Conservation (phyloP, 2,329 filamentous ascomycete genomes). For the Fusarium subtropicale region DNA sequence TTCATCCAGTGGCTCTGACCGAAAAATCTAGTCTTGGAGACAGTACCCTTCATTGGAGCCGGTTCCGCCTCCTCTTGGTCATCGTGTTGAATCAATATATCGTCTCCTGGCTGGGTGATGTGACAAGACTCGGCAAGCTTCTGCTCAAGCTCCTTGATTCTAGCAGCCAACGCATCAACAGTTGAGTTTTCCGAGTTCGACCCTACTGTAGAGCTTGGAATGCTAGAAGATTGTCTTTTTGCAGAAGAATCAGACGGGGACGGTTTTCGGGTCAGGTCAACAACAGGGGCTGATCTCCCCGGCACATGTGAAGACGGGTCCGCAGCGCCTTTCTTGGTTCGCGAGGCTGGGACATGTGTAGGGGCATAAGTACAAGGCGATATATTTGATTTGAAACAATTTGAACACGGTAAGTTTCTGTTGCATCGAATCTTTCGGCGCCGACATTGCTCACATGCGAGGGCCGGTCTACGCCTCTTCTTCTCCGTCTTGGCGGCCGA, state of each 20-base stretch:
- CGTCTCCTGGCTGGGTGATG: constrained; percentile 38
- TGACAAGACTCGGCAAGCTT: constrained; percentile 51
- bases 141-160: constrained; percentile 59
- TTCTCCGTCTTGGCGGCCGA: constrained; percentile 46
- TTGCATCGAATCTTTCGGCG: constrained; percentile 72
- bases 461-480: constrained; percentile 55
- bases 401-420: constrained; percentile 67
- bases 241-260: constrained; percentile 5
- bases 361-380: constrained; percentile 65
- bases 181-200: constrained; percentile 45
- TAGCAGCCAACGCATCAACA: constrained; percentile 52
- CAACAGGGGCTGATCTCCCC: constrained; percentile 33
- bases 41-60: constrained; percentile 48
- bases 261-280: constrained; percentile 11
- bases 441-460: constrained; percentile 69
- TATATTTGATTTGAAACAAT: constrained; percentile 68
- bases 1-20: constrained; percentile 65
- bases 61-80: constrained; percentile 13
- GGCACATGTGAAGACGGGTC: constrained; percentile 32
- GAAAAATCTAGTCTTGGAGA: constrained; percentile 60
- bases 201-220: constrained; percentile 43
- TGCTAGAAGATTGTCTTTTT: constrained; percentile 39
- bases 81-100: constrained; percentile 9
- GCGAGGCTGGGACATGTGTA: constrained; percentile 50
- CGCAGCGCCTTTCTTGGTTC: constrained; percentile 36